Evolutionary conservation across 192 early-diverging fungal genomes (phyloP).

Genomic region (Umbelopsis sp.): DNA sequence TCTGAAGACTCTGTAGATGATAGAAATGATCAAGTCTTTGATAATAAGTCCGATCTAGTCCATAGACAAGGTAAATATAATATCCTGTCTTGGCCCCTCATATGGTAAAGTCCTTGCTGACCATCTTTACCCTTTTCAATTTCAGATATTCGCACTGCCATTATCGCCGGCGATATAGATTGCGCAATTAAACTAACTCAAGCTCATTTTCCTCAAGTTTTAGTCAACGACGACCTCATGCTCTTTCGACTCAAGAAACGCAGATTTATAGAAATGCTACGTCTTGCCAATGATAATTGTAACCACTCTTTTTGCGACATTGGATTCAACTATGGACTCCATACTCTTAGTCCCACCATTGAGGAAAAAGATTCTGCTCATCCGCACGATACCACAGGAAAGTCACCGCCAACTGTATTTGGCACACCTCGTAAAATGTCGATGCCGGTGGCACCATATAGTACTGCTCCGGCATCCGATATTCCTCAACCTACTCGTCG

Average conservation of each 20-base stretch:
- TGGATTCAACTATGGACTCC: background rate
- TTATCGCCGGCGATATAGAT: conserved; percentile 77
- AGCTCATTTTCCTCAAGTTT: conserved; percentile 65
- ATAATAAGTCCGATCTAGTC: background rate
- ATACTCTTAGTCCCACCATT: background rate
- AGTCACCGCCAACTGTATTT: background rate
- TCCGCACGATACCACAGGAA: background rate
- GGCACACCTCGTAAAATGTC: conserved; percentile 18
- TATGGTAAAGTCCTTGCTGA: background rate
- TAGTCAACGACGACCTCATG: conserved; percentile 62
- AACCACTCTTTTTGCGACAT: conserved; percentile 3
- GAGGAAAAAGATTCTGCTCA: conserved; percentile 12
- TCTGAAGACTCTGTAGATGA: conserved; percentile 1
- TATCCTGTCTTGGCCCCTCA: background rate
- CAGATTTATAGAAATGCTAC: conserved; percentile 86
- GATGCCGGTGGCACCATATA: conserved; percentile 9
- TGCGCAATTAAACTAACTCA: conserved; percentile 66
- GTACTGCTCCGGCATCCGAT: conserved; percentile 9
- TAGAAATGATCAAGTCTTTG: conserved; percentile 2
- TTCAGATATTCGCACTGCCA: conserved; percentile 45
- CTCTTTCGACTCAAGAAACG: conserved; percentile 79
- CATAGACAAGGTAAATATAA: conserved; percentile 11
- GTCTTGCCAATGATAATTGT: conserved; percentile 30
- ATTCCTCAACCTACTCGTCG: conserved; percentile 22
- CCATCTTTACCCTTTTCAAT: background rate